These are phyloP conservation scores for Kwoniella pini DNA, from an alignment of 768 basidiomycete species.

Conservation along the genomic window DNA sequence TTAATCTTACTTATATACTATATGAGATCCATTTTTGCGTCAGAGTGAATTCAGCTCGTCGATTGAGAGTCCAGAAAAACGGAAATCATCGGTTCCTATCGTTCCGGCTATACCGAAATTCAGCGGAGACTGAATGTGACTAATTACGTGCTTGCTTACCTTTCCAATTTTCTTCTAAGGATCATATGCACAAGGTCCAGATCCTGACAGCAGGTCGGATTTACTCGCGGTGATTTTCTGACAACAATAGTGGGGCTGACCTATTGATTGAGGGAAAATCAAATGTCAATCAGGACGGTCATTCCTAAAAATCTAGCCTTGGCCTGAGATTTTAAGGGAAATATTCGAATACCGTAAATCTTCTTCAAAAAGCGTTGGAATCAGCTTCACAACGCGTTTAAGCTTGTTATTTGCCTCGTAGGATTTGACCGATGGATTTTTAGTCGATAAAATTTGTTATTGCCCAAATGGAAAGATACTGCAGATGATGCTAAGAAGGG, in stretches of 20 bases:
- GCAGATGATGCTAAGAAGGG: no score
- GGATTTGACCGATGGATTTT: slow-evolving; percentile 2
- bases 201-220: no score
- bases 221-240: no score
- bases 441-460: no score
- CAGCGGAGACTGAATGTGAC: no score
- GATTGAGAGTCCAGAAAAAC: not conserved
- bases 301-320: not conserved
- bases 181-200: no score
- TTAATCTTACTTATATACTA: not conserved
- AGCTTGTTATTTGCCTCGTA: not conserved
- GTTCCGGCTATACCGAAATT: not conserved
- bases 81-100: slow-evolving; percentile 1
- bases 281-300: not conserved
- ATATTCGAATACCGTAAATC: not conserved
- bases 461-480: no score
- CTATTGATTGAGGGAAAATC: no score
- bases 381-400: not conserved
- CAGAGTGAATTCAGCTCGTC: not conserved
- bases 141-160: no score
- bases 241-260: no score
- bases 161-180: no score
- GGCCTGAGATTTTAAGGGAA: not conserved
- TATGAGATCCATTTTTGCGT: not conserved
- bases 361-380: not conserved